Base-by-base conservation (phyloP, 345 rosid species). In the Combretum micranthum region DNA sequence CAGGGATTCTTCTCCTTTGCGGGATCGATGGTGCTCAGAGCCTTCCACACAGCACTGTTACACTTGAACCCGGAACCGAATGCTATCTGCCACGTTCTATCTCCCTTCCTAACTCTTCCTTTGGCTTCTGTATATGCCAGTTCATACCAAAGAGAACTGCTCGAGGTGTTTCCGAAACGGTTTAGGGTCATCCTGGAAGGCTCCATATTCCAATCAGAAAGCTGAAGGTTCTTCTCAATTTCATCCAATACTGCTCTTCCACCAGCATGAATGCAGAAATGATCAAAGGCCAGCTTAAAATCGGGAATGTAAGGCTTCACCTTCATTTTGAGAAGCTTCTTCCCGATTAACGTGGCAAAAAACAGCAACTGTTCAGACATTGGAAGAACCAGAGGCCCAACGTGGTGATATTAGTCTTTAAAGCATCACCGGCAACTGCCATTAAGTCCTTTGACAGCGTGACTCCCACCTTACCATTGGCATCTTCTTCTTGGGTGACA, bases 171-270 rank as follows among this genome's bases (percentile, higher is more conserved):
- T 46, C 86, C 86, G 52, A 81, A 81, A 10, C 83, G 81, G 53
- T 73, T 70, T 0, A 78, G 79, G 10, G 83, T 73, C 86, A 81
- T 81, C 49, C 81, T 75, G 26, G 86, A 81, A 0, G 86, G 83
- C 20, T 78, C 86, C 75, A 81, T 79, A 51, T 81, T 83, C 75
- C 80, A 73, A 50, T 79, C 79, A 0, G 77, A 59, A 25, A 81
- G 79, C 49, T 81, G 77, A 71, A 81, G 49, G 68, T 77, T 81
- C 72, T 81, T 81, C 86, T 81, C 86, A 42, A 81, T 59, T 61
- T 81, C 86, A 59, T 81, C 86, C 62, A 81, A 65, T 56, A 78
- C 83, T 42, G 83, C 81, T 61, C 86, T 72, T 50, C 88, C 88
- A 63, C 71, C 82, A 3, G 79, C 82, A 42, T 77, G 82, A 39